Evolutionary conservation across 345 rosid species (phyloP).

Genomic region (Cardiospermum halicacabum): DNA sequence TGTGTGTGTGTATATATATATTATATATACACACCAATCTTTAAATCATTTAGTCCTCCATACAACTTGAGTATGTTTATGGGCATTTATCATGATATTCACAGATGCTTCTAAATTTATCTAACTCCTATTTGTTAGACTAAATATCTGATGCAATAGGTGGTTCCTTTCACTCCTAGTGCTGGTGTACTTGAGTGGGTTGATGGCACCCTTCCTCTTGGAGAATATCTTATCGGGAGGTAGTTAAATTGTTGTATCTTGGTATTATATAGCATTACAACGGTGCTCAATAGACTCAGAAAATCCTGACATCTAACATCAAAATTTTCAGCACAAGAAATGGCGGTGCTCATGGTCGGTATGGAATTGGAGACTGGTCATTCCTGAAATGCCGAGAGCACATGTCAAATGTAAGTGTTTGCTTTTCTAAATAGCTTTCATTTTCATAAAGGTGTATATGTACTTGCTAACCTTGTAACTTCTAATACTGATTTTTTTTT

Average conservation of each 20-base stretch:
- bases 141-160: conserved; percentile 44
- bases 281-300: conserved; percentile 10
- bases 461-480: neutral
- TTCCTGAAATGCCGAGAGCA: conserved; percentile 74
- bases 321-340: conserved; percentile 58
- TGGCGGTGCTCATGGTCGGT: conserved; percentile 91
- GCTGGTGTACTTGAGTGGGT: conserved; percentile 99
- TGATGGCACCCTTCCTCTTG: conserved; percentile 91
- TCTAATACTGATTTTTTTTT: neutral
- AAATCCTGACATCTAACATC: conserved; percentile 9
- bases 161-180: conserved; percentile 95
- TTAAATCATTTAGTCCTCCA: neutral
- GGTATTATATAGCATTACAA: conserved; percentile 6
- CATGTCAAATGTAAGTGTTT: conserved; percentile 62
- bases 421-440: neutral
- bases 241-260: conserved; percentile 24
- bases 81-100: neutral
- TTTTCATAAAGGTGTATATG: neutral
- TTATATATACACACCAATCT: neutral
- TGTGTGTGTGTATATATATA: neutral
- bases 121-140: neutral
- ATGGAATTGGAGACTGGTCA: conserved; percentile 83
- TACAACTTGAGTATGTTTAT: neutral
- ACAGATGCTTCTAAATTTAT: neutral
- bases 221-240: conserved; percentile 96